Evolutionary conservation across 2,329 filamentous ascomycete genomes (phyloP).

Genomic region (Fusarium luffae): DNA sequence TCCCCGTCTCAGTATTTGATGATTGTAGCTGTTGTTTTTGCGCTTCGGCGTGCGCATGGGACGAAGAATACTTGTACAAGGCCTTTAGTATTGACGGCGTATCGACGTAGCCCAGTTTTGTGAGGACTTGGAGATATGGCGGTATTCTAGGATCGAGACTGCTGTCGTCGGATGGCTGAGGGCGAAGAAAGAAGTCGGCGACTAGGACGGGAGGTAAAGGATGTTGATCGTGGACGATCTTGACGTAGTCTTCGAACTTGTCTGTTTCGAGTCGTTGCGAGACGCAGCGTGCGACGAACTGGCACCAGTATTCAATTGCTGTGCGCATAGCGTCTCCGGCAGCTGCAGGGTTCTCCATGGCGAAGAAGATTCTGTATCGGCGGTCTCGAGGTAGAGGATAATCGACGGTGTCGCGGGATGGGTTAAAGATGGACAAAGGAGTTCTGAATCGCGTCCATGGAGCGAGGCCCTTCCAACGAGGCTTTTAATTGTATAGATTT

Average conservation of each 20-base stretch:
- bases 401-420: constrained; percentile 7
- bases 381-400: not conserved
- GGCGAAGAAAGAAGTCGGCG: constrained; percentile 69
- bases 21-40: constrained; percentile 27
- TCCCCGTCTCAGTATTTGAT: not conserved
- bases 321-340: constrained; percentile 42
- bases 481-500: not conserved
- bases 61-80: constrained; percentile 68
- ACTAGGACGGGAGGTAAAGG: constrained; percentile 63
- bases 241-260: constrained; percentile 64
- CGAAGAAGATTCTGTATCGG: constrained; percentile 2
- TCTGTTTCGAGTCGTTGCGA: constrained; percentile 62
- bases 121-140: constrained; percentile 68
- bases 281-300: constrained; percentile 64
- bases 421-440: constrained; percentile 14
- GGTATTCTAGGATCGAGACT: constrained; percentile 69
- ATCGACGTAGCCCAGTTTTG: constrained; percentile 63
- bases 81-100: constrained; percentile 65
- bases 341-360: constrained; percentile 45
- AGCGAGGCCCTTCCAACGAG: not conserved
- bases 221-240: constrained; percentile 61
- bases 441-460: constrained; percentile 20
- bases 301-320: constrained; percentile 58
- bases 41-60: constrained; percentile 51
- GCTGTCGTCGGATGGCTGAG: constrained; percentile 59